Base-by-base conservation (phyloP, 371 early-diverging fungal genomes). In the Rhizopus sp. region DNA sequence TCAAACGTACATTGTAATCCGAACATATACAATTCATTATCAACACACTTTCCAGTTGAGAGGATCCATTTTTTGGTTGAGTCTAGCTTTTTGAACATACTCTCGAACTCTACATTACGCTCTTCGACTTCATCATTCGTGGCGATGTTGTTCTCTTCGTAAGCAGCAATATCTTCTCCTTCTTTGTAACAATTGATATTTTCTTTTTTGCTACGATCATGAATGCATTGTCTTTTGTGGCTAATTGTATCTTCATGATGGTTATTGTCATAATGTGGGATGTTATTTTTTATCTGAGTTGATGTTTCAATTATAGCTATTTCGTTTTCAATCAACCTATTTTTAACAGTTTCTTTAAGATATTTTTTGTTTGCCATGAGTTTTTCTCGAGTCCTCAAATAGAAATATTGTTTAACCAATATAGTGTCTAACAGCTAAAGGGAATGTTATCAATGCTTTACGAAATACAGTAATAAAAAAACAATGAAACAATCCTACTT, bases 21-120 rank as follows among this genome's bases (percentile, higher is more conserved):
- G 50, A 50, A 57, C 30, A 42, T 42, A 44, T 38, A 57, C 29
- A 57, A 30, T 30, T 57, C 57, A 10, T 57, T 40, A 41, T 57
- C 50, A 23, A 50, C 44, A 29, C 41, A 49, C 23, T 57, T 57
- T 16, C 57, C 50, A 37, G 46, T 58, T 15, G 45, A 58, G 34
- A 58, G 39, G 33, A 44, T 42, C 59, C 59, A 58, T 58, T 58
- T 57, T 49, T 57, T 37, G 10, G 57, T 33, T 17, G 41, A 42
- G 31, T 57, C 57, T 42, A 57, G 42, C 33, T 57, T 57, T 35
- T 42, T 38, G 32, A 49, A 56, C 49, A 56, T 56, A 40, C 32
- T 29, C 49, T 53, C 54, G 44, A 44, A 53, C 44, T 44, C 44
- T 44, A 34, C 44, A 53, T 53, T 53, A 15, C 42, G 33, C 32